These are phyloP conservation scores for Cadophora luteo-olivacea DNA, from an alignment of 2,329 filamentous ascomycete species.

Conservation along the genomic window DNA sequence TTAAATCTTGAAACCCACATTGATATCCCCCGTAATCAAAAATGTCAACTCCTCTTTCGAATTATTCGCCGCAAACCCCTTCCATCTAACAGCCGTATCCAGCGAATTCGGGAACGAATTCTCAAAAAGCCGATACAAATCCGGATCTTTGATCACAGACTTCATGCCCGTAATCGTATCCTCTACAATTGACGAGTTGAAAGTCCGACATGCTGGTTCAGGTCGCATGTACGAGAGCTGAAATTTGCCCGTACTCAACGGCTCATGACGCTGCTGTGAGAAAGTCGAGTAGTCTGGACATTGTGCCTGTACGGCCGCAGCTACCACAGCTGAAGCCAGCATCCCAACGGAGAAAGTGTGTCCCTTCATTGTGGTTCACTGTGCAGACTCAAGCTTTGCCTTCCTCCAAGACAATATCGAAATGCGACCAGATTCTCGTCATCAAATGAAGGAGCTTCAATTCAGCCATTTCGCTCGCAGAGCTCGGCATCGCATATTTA, in stretches of 20 bases:
- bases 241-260: slow-evolving; percentile 78
- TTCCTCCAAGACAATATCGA: not conserved
- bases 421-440: not conserved
- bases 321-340: not conserved
- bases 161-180: slow-evolving; percentile 75
- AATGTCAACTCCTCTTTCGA: slow-evolving; percentile 68
- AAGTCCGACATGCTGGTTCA: slow-evolving; percentile 77
- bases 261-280: slow-evolving; percentile 65
- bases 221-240: slow-evolving; percentile 83
- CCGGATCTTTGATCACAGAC: slow-evolving; percentile 74
- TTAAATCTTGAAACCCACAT: no score
- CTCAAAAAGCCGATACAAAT: slow-evolving; percentile 73
- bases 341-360: not conserved
- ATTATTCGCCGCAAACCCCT: slow-evolving; percentile 62
- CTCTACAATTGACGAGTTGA: slow-evolving; percentile 79
- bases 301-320: slow-evolving; percentile 28
- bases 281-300: slow-evolving; percentile 73
- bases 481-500: slow-evolving; percentile 2
- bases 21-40: slow-evolving; percentile 61
- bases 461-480: not conserved
- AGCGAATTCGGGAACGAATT: slow-evolving; percentile 79
- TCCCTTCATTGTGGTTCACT: not conserved
- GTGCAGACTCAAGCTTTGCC: not conserved
- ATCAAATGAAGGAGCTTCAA: slow-evolving; percentile 8
- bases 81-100: slow-evolving; percentile 76